phyloP scores from a whole-genome alignment of 2,329 filamentous ascomycete genomes.

The Paecilomyces niveus region DNA sequence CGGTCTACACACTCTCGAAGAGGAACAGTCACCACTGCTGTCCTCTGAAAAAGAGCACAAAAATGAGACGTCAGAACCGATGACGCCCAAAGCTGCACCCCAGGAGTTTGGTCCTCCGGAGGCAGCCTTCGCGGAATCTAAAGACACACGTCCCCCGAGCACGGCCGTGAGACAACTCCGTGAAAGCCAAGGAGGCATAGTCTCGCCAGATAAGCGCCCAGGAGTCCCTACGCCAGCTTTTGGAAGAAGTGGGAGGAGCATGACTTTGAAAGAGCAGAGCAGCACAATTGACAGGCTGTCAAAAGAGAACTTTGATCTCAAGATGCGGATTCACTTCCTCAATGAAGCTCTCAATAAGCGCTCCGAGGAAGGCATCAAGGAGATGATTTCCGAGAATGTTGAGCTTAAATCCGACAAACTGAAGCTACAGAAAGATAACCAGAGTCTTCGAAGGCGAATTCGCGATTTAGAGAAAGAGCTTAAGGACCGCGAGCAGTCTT shows the following conservation, averaged over 20 bases:
- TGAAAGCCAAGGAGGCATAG: conserved; percentile 55
- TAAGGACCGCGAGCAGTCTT: conserved; percentile 48
- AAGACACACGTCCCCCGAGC: conserved; percentile 84
- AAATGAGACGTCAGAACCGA: conserved; percentile 45
- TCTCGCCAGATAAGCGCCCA: conserved; percentile 53
- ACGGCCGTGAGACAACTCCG: conserved; percentile 81
- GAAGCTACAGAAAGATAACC: conserved; percentile 85
- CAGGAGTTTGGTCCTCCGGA: conserved; percentile 58
- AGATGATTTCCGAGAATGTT: conserved; percentile 97
- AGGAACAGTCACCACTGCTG: conserved; percentile 41
- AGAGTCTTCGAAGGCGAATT: conserved; percentile 68
- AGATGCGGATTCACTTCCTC: conserved; percentile 95
- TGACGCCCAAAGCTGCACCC: conserved; percentile 63
- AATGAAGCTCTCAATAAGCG: conserved; percentile 88
- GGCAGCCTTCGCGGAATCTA: conserved; percentile 79
- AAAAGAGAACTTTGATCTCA: conserved; percentile 97
- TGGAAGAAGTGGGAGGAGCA: conserved; percentile 55
- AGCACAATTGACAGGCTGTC: conserved; percentile 92
- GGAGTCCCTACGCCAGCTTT: conserved; percentile 44
- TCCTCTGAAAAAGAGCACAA: conserved; percentile 31
- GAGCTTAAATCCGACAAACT: conserved; percentile 87
- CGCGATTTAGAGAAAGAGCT: conserved; percentile 81
- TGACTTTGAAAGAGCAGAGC: conserved; percentile 95
- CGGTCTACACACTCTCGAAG: conserved; percentile 51
- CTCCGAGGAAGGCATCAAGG: conserved; percentile 92